These are phyloP conservation scores for Pseudopyrenochaeta lycopersici DNA, from an alignment of 2,329 filamentous ascomycete genomes.

Conservation along the genomic window DNA sequence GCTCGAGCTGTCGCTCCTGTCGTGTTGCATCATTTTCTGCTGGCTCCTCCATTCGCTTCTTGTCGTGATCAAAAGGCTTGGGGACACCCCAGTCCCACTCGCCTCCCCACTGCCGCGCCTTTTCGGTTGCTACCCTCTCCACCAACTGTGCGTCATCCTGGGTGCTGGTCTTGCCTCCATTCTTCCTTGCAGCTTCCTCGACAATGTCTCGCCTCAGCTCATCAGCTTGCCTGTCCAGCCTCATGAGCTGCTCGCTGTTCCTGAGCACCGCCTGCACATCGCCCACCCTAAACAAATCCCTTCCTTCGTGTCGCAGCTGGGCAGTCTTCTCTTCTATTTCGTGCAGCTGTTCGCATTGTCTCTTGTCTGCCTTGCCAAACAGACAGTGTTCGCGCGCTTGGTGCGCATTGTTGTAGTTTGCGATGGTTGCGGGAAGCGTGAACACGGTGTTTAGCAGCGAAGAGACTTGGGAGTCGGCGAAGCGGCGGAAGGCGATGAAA, in stretches of 20 bases:
- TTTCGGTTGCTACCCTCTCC: constrained; percentile 39
- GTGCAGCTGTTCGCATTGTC: constrained; percentile 35
- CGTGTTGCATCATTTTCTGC: constrained; percentile 4
- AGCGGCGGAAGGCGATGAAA: constrained; percentile 68
- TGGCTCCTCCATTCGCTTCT: neutral
- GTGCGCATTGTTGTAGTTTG: constrained; percentile 41
- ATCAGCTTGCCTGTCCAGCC: constrained; percentile 35
- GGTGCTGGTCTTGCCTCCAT: neutral
- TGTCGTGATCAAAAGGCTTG: constrained; percentile 32
- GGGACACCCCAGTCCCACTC: constrained; percentile 48
- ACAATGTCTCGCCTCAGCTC: constrained; percentile 37
- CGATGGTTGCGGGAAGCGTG: constrained; percentile 46
- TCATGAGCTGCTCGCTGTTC: constrained; percentile 45
- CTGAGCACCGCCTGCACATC: constrained; percentile 34
- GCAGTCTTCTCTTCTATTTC: constrained; percentile 31
- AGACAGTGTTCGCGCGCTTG: constrained; percentile 43
- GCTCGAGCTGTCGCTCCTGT: constrained; percentile 2
- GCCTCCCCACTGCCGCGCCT: constrained; percentile 46
- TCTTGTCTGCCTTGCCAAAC: constrained; percentile 40
- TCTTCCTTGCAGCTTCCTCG: constrained; percentile 7
- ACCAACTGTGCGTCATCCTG: constrained; percentile 28
- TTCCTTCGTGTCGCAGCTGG: constrained; percentile 31
- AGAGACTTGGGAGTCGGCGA: constrained; percentile 66
- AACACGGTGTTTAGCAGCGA: constrained; percentile 63
- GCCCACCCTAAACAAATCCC: constrained; percentile 36